These are phyloP conservation scores for Ophiocordyceps polyrhachis-furcata DNA, from an alignment of 2,329 filamentous ascomycete species.

Conservation along the genomic window DNA sequence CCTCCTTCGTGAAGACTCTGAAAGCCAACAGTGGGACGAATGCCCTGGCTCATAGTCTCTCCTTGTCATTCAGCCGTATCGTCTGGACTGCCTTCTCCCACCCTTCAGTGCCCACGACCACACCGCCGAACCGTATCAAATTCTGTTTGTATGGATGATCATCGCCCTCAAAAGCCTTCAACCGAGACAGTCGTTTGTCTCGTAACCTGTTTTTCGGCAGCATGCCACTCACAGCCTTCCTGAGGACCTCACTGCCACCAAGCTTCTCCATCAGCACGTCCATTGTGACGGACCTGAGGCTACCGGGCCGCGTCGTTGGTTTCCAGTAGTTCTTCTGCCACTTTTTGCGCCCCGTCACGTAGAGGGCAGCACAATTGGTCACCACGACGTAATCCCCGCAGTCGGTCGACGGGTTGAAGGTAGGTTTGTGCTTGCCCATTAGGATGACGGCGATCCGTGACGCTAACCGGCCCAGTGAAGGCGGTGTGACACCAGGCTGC, in stretches of 20 bases:
- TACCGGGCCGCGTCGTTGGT: conserved; percentile 80
- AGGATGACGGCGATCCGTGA: conserved; percentile 70
- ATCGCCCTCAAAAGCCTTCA: conserved; percentile 93
- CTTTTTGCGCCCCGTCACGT: conserved; percentile 81
- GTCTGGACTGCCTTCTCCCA: conserved; percentile 33
- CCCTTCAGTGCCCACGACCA: conserved; percentile 31
- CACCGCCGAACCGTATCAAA: conserved; percentile 51
- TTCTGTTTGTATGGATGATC: conserved; percentile 87
- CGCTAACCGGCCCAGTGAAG: conserved; percentile 77
- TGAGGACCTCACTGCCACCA: conserved; percentile 78
- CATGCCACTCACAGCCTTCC: conserved; percentile 91
- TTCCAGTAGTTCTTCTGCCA: conserved; percentile 92
- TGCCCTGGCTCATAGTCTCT: conserved; percentile 26
- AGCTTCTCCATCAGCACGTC: conserved; percentile 86
- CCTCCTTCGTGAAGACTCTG: neutral
- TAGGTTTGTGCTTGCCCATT: conserved; percentile 99
- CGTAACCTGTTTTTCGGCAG: conserved; percentile 88
- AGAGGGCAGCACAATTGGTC: conserved; percentile 68
- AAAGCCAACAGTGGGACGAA: neutral
- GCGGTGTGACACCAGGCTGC: conserved; percentile 39
- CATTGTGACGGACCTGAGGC: conserved; percentile 78
- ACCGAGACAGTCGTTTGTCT: conserved; percentile 66
- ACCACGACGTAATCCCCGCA: conserved; percentile 98
- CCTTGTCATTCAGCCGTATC: conserved; percentile 28
- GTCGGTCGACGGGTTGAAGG: conserved; percentile 91